Percentiles rank a stretch among this genome's conserved stretches.
Evolutionary conservation across 805 yeast genomes (phyloP).

Genomic region (Wickerhamiella galacta): DNA sequence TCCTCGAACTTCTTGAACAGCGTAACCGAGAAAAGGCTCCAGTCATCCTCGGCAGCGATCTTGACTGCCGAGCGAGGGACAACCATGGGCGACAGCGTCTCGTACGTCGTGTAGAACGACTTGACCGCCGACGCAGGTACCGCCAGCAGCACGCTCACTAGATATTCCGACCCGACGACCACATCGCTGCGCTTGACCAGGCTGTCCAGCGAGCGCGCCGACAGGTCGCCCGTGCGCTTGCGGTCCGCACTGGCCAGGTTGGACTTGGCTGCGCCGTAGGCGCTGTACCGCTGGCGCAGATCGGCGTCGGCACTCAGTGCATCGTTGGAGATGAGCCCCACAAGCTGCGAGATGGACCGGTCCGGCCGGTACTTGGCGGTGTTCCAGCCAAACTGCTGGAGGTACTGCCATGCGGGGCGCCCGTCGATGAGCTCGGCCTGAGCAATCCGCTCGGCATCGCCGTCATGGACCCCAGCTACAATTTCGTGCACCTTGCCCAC

Average conservation of each 20-base stretch:
- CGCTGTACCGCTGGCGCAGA: constrained; percentile 55
- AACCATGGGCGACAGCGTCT: constrained; percentile 59
- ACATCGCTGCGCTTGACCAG: constrained; percentile 71
- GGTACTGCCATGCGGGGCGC: constrained; percentile 40
- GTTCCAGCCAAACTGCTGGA: constrained; percentile 76
- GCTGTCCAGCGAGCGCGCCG: constrained; percentile 80
- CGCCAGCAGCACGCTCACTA: constrained; percentile 72
- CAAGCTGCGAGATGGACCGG: constrained; percentile 62
- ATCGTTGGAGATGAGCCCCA: constrained; percentile 53
- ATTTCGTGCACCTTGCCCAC: constrained; percentile 66
- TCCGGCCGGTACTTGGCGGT: constrained; percentile 72
- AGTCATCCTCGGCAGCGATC: constrained; percentile 61
- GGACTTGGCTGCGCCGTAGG: constrained; percentile 68
- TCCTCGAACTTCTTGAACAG: constrained; percentile 66
- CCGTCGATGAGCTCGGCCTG: constrained; percentile 37
- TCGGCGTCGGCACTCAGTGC: constrained; percentile 74
- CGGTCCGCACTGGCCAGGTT: constrained; percentile 78
- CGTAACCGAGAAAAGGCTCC: constrained; percentile 55
- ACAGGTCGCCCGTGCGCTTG: constrained; percentile 82
- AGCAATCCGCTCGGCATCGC: constrained; percentile 27
- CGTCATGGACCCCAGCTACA: constrained; percentile 32
- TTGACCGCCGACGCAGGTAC: constrained; percentile 53
- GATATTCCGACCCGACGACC: constrained; percentile 70
- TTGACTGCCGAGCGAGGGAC: constrained; percentile 78
- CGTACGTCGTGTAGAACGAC: constrained; percentile 56